A percentile compares a stretch with the other conserved stretches of the same genome.
These are phyloP conservation scores for Betula pendula DNA, from an alignment of 306 rosid genomes.

Conservation along the genomic window DNA sequence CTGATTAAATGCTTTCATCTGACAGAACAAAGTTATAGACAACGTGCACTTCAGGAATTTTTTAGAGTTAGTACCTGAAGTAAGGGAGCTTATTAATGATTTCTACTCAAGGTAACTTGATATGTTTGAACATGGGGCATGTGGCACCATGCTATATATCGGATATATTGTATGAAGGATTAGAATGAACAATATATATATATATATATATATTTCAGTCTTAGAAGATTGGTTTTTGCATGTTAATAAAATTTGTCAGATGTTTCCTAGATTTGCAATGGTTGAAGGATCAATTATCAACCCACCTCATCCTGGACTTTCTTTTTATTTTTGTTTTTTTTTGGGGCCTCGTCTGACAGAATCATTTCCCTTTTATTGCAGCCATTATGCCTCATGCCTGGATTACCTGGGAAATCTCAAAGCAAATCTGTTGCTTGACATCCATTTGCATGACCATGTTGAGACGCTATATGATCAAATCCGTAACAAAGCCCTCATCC, in stretches of 20 bases:
- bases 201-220: neutral
- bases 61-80: constrained; percentile 95
- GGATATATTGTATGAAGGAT: neutral
- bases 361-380: constrained; percentile 39
- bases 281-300: neutral
- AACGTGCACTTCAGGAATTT: constrained; percentile 82
- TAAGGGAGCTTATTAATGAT: constrained; percentile 93
- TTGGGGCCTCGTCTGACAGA: neutral
- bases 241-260: neutral
- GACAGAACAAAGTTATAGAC: constrained; percentile 94
- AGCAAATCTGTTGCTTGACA: constrained; percentile 76
- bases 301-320: neutral
- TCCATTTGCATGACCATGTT: constrained; percentile 94
- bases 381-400: constrained; percentile 96
- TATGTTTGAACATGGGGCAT: constrained; percentile 4
- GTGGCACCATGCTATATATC: neutral
- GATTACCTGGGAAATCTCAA: constrained; percentile 95
- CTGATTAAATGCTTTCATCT: constrained; percentile 35
- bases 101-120: constrained; percentile 83
- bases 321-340: neutral
- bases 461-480: constrained; percentile 91
- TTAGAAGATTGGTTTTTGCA: neutral
- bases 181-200: neutral
- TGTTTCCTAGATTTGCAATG: neutral
- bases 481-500: constrained; percentile 95